Base-by-base conservation (phyloP, 2,329 filamentous ascomycete species). In the Cryphonectria naterciae region DNA sequence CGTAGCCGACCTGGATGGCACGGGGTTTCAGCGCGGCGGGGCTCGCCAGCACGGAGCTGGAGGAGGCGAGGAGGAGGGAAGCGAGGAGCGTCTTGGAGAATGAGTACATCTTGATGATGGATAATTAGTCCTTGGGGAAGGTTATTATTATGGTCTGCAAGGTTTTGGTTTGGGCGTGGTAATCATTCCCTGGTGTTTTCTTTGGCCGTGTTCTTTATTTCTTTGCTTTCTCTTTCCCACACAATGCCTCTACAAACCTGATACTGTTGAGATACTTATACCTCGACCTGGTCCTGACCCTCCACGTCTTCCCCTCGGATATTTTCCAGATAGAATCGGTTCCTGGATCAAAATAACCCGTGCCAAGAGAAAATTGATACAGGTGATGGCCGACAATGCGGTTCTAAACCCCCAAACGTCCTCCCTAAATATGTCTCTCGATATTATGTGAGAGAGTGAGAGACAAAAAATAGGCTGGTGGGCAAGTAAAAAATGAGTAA, bases 21-120 rank as follows among this genome's bases (percentile, higher is more conserved):
- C 37, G 25, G 19, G 32, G 4, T 13, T 41, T n/a, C 28, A 56
- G 8, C 22, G 17, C 1, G 28, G n/a, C 8, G 22, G 65, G 65
- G 65, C 22, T 41, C n/a, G 65, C 65, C 65, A 67, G 13, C 4
- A 41, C 65, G 19, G 65, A 39, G 65, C 58, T 61, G n/a, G 52
- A 56, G n/a, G 52, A 13, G 28, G 56, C 11, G 13, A 28, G 19
- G 2, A 67, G 22, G 7, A 67, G 46, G 11, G 35, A 25, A 6
- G 13, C 19, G 28, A 41, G 8, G 28, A 58, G 2, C 8, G 65
- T 67, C 37, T 43, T 43, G 65, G 49, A 39, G 49, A 67, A 41
- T 2, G n/a, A 15, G 32, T 32, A 32, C 65, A 67, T 67, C 19
- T 43, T 41, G 61, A 43, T 22, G 22, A 56, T 56, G n/a, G 15